phyloP scores from a whole-genome alignment of 176 grass and related monocot genomes.

The Olyra latifolia region DNA sequence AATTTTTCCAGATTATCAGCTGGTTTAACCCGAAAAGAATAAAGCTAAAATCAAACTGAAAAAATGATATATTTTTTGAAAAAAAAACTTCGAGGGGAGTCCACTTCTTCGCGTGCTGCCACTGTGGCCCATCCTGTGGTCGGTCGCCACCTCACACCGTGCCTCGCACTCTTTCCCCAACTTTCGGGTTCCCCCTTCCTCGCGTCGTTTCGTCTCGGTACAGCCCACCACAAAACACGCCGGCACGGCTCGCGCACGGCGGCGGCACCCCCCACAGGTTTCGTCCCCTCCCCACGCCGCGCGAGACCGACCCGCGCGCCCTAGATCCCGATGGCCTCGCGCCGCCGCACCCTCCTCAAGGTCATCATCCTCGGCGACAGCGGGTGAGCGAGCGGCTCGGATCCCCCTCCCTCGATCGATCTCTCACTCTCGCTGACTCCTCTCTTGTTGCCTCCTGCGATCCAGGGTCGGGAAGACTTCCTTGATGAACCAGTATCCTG shows the following conservation, averaged over 20 bases:
- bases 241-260: neutral
- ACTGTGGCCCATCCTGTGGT: too few species aligned
- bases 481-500: conserved; percentile 98
- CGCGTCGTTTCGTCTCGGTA: neutral
- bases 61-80: too few species aligned
- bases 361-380: conserved; percentile 99
- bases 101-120: too few species aligned
- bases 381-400: conserved; percentile 75
- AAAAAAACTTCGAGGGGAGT: too few species aligned
- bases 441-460: conserved; percentile 14
- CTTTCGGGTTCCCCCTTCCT: neutral
- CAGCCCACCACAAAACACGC: neutral
- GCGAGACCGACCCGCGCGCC: neutral
- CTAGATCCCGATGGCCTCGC: conserved; percentile 71
- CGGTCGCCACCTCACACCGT: neutral
- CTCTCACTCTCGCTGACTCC: conserved; percentile 20
- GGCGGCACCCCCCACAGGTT: conserved; percentile 7
- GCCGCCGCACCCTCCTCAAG: conserved; percentile 87
- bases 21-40: too few species aligned
- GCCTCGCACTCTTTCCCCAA: neutral
- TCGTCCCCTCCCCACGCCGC: conserved; percentile 10
- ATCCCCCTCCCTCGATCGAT: conserved; percentile 37
- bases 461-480: conserved; percentile 96
- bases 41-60: too few species aligned
- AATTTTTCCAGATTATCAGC: too few species aligned